Evolutionary conservation across 2,329 filamentous ascomycete genomes (phyloP), one percentile per base, ranked within the genome.

Genomic region (Trichoderma harzianum): DNA sequence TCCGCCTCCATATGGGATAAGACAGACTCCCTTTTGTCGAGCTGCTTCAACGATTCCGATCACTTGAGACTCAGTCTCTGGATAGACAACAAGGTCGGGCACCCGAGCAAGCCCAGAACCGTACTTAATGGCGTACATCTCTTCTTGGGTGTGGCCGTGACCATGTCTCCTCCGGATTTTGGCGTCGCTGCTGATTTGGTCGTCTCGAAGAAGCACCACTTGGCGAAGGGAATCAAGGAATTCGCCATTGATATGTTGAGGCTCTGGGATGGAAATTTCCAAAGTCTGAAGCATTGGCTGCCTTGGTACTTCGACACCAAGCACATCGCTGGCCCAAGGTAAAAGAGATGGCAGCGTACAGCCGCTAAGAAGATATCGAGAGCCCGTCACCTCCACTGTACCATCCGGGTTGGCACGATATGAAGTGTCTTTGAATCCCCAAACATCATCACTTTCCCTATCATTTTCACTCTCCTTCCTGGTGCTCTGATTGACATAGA

Each of bases 71-170:
- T 57, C 43, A 16, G 21, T 4, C 16, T 61, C 21, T 6, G 66
- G 66, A 26, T 69, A 61, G 18, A 69, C 30, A 26, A 62, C 55
- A 26, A 69, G 12, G n/a, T 69, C 66, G 0, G 66, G 66, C 7
- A 69, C 30, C 18, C 66, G 66, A 18, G 34, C 28, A 43, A 69
- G 58, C 14, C 55, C 55, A 8, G 53, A 32, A 1, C 24, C 55
- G 34, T 69, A 62, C 12, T 69, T 69, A 8, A 51, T 47, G 53
- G 18, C 55, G n/a, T 61, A 69, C 66, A 69, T 69, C 21, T 69
- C 66, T n/a, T 69, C 53, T 28, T 61, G 51, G 4, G 55, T 61
- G 14, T 69, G 66, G 2, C 66, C 66, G 4, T 69, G 66, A 16
- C 66, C 53, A 30, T 66, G 63, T 32, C 63, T 30, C 24, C 55